phyloP scores from a whole-genome alignment of 768 basidiomycete species.

The Tylopilus felleus region DNA sequence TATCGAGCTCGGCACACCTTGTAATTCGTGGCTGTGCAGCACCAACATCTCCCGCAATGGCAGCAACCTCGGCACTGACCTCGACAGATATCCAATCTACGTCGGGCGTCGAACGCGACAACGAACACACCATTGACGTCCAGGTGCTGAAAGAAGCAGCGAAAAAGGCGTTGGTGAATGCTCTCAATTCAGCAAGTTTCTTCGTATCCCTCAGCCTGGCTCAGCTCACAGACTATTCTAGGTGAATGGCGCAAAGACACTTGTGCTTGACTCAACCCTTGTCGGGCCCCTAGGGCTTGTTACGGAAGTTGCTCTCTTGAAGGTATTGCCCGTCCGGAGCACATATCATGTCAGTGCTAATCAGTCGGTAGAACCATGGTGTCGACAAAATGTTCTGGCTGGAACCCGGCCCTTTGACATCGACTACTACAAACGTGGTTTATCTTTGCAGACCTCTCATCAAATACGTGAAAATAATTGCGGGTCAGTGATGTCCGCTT shows the following conservation, averaged over 20 bases:
- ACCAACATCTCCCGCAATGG: slow-evolving; percentile 18
- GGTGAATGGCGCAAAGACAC: slow-evolving; percentile 93
- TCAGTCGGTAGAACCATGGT: slow-evolving; percentile 79
- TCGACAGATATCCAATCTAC: slow-evolving; percentile 36
- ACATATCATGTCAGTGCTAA: slow-evolving; percentile 5
- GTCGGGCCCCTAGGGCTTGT: slow-evolving; percentile 92
- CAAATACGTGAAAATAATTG: slow-evolving; percentile 82
- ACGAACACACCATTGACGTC: slow-evolving; percentile 50
- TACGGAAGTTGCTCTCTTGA: slow-evolving; percentile 90
- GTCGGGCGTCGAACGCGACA: slow-evolving; percentile 32
- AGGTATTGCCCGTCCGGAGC: slow-evolving; percentile 48
- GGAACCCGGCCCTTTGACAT: slow-evolving; percentile 80
- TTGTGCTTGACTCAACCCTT: slow-evolving; percentile 85
- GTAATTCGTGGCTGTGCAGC: slow-evolving; percentile 31
- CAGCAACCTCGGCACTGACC: slow-evolving; percentile 27
- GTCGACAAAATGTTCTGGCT: slow-evolving; percentile 99
- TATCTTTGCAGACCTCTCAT: slow-evolving; percentile 91
- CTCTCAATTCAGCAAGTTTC: slow-evolving; percentile 69
- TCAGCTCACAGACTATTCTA: slow-evolving; percentile 29
- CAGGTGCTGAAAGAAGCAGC: slow-evolving; percentile 73
- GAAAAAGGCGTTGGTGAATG: slow-evolving; percentile 76
- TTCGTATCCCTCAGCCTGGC: neutral
- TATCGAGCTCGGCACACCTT: slow-evolving; percentile 5
- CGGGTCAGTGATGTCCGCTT: slow-evolving; percentile 52
- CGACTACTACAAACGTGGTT: slow-evolving; percentile 83